A percentile compares a stretch with the other conserved stretches of the same genome.
These are phyloP conservation scores for Trichoderma erinaceum DNA, from an alignment of 495 filamentous ascomycete genomes.

Conservation along the genomic window DNA sequence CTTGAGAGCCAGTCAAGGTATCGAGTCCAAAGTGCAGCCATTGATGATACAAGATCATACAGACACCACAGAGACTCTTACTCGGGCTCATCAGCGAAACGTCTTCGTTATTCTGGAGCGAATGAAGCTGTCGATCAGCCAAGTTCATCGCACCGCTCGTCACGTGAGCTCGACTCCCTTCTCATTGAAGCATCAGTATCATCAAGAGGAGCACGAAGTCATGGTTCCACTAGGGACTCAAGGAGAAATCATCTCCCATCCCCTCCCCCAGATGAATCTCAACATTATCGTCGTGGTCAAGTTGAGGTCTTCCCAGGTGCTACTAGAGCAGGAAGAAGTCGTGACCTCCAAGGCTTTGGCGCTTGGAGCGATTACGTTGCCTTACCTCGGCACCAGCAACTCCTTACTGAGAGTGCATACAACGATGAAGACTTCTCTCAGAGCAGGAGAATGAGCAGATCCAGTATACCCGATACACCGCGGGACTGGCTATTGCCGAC, in stretches of 20 bases:
- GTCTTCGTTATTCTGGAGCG: background rate
- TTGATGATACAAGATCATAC: background rate
- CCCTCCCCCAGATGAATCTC: background rate
- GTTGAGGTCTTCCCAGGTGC: background rate
- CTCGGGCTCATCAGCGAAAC: background rate
- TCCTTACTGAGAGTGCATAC: background rate
- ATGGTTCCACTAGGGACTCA: background rate
- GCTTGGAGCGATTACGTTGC: background rate
- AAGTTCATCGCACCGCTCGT: background rate
- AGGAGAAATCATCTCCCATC: background rate
- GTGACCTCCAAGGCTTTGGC: background rate
- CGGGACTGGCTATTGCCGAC: conserved; percentile 1
- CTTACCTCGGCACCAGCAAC: background rate
- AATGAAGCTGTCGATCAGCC: background rate
- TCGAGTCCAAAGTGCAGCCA: background rate
- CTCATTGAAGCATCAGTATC: background rate
- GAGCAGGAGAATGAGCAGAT: background rate
- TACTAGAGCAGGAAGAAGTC: background rate
- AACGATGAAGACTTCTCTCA: background rate
- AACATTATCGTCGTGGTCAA: background rate
- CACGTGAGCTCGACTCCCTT: conserved; percentile 1
- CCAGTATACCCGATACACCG: background rate
- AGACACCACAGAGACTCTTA: background rate
- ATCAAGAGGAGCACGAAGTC: background rate
- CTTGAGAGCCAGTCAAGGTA: background rate